Evolutionary conservation across 2,329 filamentous ascomycete species (phyloP), one percentile per base, ranked within the genome.

Genomic region (Apiospora hydei): DNA sequence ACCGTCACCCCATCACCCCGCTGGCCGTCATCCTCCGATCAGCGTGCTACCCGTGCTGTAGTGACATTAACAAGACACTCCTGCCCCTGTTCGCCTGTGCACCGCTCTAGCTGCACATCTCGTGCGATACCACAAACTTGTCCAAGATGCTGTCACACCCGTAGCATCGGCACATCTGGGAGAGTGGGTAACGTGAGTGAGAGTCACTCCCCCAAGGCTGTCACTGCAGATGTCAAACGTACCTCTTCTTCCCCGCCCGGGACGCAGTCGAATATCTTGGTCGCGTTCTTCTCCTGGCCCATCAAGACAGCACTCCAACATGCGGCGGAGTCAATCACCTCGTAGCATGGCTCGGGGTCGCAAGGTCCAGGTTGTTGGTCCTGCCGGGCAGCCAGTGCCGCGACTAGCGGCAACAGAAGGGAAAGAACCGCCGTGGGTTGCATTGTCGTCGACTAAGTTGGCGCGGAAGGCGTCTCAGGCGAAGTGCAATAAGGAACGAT

Each of bases 271-370:
- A 46, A 70, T 26, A 70, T 70, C 3, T 64, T 57, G 51, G 18
- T 66, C 4, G 41, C 38, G 26, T 66, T 49, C n/a, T 34, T 16
- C 26, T 64, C 34, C 69, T 14, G n/a, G 16, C 69, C 69, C 26
- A 43, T 47, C 16, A 70, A 43, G n/a, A 64, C 38, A 13, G 69
- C 5, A 21, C 38, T 66, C 69, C 69, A 70, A n/a, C 69, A 70
- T 1, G 53, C 69, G 41, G 26, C n/a, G 8, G 69, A 70, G 41
- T 70, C 69, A 21, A 70, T 64, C 4, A 70, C 69, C 24, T 26
- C 24, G 24, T 70, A 70, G 10, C 69, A 70, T 11, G 51, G 21
- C 16, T 21, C 18, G 7, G 61, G 26, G 16, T 64, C 46, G 53
- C 69, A 70, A 24, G 69, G 69, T 1, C 69, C 69, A 5, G 53